These are phyloP conservation scores for Ceratocystiopsis brevicomis DNA, from an alignment of 2,329 filamentous ascomycete genomes.

Conservation along the genomic window DNA sequence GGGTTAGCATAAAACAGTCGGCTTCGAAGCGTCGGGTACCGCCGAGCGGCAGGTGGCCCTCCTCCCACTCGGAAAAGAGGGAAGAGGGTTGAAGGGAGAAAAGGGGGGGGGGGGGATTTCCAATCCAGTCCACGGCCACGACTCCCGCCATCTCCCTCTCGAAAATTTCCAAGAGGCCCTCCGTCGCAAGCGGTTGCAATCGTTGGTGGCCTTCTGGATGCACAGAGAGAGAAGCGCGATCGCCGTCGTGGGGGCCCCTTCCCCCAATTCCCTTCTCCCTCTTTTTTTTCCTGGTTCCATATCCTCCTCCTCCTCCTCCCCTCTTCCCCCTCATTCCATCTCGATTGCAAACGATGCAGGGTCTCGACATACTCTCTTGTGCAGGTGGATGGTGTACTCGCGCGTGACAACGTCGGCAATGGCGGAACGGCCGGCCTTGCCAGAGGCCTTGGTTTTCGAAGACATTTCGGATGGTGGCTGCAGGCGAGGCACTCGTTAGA, in stretches of 20 bases:
- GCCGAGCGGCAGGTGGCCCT: no score
- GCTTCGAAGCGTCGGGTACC: not conserved
- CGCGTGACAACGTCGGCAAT: conserved; percentile 97
- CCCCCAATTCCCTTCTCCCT: not conserved
- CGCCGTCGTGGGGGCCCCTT: no score
- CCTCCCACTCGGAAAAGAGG: no score
- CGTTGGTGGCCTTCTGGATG: no score
- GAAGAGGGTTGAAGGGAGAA: no score
- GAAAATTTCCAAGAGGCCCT: no score
- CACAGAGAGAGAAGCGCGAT: no score
- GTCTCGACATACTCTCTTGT: conserved; percentile 75
- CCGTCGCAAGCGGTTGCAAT: no score
- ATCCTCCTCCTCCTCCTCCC: not conserved
- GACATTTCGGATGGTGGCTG: conserved; percentile 36
- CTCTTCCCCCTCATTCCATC: not conserved
- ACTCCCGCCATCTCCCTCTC: no score
- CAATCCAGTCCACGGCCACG: no score
- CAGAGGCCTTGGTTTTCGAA: conserved; percentile 44
- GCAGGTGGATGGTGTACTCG: conserved; percentile 99
- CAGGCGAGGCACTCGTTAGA: not conserved
- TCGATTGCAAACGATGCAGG: conserved; percentile 8
- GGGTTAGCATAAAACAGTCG: conserved; percentile 1
- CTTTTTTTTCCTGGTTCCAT: no score
- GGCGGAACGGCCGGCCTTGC: conserved; percentile 66
- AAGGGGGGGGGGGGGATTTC: no score